Percentiles rank a stretch among this genome's conserved stretches.
Evolutionary conservation across 306 rosid genomes (phyloP).

Genomic region (Medicago truncatula): MtrunA17r5.0-ANR NC_053047.1:28505001-28505500

Average conservation of each 20-base stretch:
- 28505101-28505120: too few relatives aligned
- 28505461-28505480: not conserved
- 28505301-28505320: not conserved
- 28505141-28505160: too few relatives aligned
- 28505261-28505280: not conserved
- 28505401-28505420: not conserved
- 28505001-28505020: not conserved
- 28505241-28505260: not conserved
- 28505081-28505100: not conserved
- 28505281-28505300: not conserved
- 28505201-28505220: not conserved
- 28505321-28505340: not conserved
- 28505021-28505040: not conserved
- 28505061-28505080: not conserved
- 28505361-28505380: not conserved
- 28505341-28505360: not conserved
- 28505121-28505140: too few relatives aligned
- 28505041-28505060: not conserved
- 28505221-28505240: slow-evolving; percentile 1
- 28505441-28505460: not conserved
- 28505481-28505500: too few relatives aligned
- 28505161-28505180: too few relatives aligned
- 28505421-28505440: not conserved
- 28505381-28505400: not conserved
- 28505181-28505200: not conserved